Percentiles rank a stretch among this genome's conserved stretches.
phyloP scores from a whole-genome alignment of 306 rosid genomes.

The Sesbania bispinosa region DNA sequence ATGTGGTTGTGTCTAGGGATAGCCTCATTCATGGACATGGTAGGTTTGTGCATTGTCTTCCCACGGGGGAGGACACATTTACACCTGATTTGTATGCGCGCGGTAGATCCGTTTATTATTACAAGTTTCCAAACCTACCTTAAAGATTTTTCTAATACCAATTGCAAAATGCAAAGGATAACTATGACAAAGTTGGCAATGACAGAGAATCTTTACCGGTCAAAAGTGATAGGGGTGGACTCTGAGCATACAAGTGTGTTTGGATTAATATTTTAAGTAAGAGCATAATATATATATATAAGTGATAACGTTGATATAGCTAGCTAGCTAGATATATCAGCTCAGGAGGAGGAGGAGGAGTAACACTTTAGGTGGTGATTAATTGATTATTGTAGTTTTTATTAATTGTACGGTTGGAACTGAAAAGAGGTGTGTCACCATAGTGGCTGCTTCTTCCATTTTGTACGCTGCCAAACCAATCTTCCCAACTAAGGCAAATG shows the following conservation, averaged over 20 bases:
- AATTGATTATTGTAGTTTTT: conserved; percentile 19
- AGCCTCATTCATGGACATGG: background rate
- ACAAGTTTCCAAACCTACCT: conserved; percentile 19
- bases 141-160: conserved; percentile 1
- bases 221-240: conserved; percentile 48
- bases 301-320: conserved; percentile 23
- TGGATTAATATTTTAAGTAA: conserved; percentile 34
- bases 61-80: background rate
- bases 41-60: conserved; percentile 3
- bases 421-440: background rate
- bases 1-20: background rate
- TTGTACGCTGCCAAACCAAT: conserved; percentile 7
- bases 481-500: conserved; percentile 25
- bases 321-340: no score
- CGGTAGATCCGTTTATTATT: conserved; percentile 12
- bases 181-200: conserved; percentile 35
- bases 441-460: conserved; percentile 22
- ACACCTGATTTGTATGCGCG: background rate
- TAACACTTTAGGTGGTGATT: conserved; percentile 28
- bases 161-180: conserved; percentile 26
- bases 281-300: conserved; percentile 26
- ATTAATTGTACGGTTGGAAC: conserved; percentile 29
- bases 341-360: conserved; percentile 23
- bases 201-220: conserved; percentile 70
- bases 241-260: conserved; percentile 34